Evolutionary conservation across 768 basidiomycete genomes (phyloP).

Genomic region (Lactifluus piperatus): DNA sequence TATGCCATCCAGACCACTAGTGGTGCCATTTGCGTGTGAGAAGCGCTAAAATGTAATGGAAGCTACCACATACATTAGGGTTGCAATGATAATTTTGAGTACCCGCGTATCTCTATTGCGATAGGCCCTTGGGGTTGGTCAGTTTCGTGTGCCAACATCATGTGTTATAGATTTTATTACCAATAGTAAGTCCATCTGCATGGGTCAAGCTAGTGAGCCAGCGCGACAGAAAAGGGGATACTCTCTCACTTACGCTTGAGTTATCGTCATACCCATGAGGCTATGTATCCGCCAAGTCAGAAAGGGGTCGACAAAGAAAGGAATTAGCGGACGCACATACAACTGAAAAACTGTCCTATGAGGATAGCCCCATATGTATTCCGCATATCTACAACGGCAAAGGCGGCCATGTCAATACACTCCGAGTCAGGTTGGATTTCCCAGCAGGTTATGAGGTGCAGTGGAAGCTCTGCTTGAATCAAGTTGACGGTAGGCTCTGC

Average conservation of each 20-base stretch:
- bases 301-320: neutral
- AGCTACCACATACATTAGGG: neutral
- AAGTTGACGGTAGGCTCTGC: no score
- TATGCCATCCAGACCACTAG: conserved; percentile 35
- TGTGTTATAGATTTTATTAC: neutral
- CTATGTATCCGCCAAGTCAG: neutral
- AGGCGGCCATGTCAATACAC: neutral
- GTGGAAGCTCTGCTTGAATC: no score
- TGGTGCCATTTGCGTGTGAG: neutral
- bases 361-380: neutral
- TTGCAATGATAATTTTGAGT: neutral
- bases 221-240: neutral
- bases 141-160: neutral
- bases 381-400: neutral
- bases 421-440: neutral
- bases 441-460: no score
- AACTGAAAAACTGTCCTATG: neutral
- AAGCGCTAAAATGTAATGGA: no score
- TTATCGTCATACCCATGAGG: neutral
- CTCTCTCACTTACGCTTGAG: neutral
- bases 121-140: neutral
- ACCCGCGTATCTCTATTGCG: neutral
- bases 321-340: neutral
- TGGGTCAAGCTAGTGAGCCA: neutral
- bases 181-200: neutral